phyloP scores from a whole-genome alignment of 1,139 yeast species.

The Saccharomyces hybrid region DNA sequence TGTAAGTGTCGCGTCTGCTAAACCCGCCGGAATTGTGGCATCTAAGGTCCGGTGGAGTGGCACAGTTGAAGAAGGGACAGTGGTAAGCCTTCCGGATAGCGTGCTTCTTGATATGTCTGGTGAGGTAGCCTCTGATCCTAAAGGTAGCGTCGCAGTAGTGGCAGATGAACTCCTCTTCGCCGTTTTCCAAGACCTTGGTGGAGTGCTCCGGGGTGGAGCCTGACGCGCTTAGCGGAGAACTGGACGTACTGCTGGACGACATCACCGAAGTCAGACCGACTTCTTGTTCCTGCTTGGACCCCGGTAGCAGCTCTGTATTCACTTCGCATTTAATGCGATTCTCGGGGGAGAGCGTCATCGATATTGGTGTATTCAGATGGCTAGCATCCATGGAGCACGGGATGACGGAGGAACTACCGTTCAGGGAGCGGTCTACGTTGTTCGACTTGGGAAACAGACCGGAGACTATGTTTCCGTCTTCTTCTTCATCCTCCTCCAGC shows the following conservation, averaged over 20 bases:
- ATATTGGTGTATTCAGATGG: not conserved
- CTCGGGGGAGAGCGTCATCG: not conserved
- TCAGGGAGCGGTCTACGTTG: not conserved
- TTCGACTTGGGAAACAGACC: not conserved
- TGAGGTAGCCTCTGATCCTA: slow-evolving; percentile 80
- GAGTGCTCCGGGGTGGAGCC: not conserved
- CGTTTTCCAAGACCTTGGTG: not conserved
- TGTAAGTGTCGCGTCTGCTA: slow-evolving; percentile 90
- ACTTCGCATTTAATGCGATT: not conserved
- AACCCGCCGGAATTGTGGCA: slow-evolving; percentile 94
- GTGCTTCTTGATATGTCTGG: slow-evolving; percentile 90
- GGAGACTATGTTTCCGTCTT: not conserved
- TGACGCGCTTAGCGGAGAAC: not conserved
- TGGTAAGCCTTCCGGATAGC: slow-evolving; percentile 77
- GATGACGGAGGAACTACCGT: not conserved
- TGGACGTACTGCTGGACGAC: not conserved
- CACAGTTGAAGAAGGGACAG: slow-evolving; percentile 71
- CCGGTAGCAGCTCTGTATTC: not conserved
- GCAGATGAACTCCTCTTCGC: slow-evolving; percentile 32
- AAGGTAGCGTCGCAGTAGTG: slow-evolving; percentile 73
- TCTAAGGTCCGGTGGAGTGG: slow-evolving; percentile 42
- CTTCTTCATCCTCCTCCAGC: not conserved
- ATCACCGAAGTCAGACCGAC: not conserved
- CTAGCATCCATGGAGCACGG: not conserved
- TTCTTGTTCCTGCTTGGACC: not conserved